phyloP scores from a whole-genome alignment of 805 yeast species.

The Cyberlindnera meyerae region DNA sequence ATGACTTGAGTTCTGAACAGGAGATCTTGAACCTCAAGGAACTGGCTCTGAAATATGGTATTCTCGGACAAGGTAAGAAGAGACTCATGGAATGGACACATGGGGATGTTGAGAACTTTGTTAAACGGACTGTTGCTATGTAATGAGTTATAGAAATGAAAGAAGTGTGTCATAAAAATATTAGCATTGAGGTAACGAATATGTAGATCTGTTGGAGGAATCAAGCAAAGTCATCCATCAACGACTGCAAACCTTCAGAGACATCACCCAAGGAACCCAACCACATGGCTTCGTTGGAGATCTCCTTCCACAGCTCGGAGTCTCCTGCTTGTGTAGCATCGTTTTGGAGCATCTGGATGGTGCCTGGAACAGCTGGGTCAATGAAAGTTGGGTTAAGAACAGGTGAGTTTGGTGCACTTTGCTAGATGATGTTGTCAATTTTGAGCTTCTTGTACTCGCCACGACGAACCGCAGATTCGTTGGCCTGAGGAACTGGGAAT shows the following conservation, averaged over 20 bases:
- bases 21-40: conserved; percentile 40
- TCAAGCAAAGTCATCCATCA: conserved; percentile 21
- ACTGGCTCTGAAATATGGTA: conserved; percentile 39
- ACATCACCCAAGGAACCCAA: conserved; percentile 37
- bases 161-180: not conserved
- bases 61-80: conserved; percentile 42
- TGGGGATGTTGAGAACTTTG: conserved; percentile 41
- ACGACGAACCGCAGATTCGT: conserved; percentile 17
- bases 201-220: not conserved
- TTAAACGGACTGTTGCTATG: conserved; percentile 35
- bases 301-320: conserved; percentile 67
- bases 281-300: conserved; percentile 77
- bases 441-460: conserved; percentile 15
- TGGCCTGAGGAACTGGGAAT: conserved; percentile 2
- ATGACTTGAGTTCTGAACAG: conserved; percentile 20
- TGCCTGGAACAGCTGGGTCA: conserved; percentile 24
- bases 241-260: conserved; percentile 33
- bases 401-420: conserved; percentile 12
- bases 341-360: conserved; percentile 25
- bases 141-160: not conserved
- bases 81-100: conserved; percentile 59
- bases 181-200: not conserved
- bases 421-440: conserved; percentile 15
- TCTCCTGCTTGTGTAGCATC: conserved; percentile 36
- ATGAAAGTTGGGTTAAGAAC: conserved; percentile 17